Evolutionary conservation across 1,284 basidiomycete genomes (phyloP).

Genomic region (Ganoderma sinense): DNA sequence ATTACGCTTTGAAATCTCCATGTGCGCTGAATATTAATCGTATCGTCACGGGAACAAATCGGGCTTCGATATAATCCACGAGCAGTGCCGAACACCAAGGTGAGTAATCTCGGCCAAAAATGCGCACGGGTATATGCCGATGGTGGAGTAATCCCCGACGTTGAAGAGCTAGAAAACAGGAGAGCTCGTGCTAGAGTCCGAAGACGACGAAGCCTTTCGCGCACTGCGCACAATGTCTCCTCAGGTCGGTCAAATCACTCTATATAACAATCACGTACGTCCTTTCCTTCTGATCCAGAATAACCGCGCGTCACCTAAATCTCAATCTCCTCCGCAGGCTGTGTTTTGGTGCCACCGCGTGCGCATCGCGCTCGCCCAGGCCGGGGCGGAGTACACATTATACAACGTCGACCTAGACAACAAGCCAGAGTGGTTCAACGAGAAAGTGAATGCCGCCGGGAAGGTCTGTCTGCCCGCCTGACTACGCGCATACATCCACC

Average conservation of each 20-base stretch:
- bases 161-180: background rate
- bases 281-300: background rate
- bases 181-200: background rate
- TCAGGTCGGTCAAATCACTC: background rate
- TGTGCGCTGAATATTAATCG: no score
- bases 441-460: background rate
- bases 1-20: no score
- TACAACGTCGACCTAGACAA: constrained; percentile 23
- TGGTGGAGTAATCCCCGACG: background rate
- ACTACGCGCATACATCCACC: constrained; percentile 24
- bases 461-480: background rate
- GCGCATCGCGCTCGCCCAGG: background rate
- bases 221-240: background rate
- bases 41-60: background rate
- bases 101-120: background rate
- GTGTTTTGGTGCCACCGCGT: background rate
- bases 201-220: background rate
- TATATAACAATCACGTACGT: background rate
- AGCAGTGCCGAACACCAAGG: background rate
- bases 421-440: constrained; percentile 40
- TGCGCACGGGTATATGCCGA: background rate
- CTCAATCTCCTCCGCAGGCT: background rate
- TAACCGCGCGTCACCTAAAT: background rate
- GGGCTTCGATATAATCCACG: background rate
- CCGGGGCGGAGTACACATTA: constrained; percentile 9